Evolutionary conservation across 2,329 filamentous ascomycete genomes (phyloP), one percentile per base, ranked within the genome.

Genomic region (Aureobasidium vineae): DNA sequence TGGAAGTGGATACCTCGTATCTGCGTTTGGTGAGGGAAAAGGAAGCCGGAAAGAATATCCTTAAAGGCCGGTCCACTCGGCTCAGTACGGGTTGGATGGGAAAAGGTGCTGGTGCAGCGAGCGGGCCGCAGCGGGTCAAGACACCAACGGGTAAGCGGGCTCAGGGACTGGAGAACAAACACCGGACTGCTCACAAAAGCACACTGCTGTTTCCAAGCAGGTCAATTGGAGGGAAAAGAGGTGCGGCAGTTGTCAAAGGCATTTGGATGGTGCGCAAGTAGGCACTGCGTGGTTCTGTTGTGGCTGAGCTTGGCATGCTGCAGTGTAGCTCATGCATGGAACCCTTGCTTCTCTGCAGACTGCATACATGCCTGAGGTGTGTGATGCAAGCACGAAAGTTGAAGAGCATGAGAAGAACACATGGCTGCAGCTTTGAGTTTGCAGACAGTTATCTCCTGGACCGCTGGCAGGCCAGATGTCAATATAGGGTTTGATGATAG

Each of bases 241-340:
- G 23, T 19, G 57, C 43, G n/a, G 41, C 41, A 61, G n/a, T 38
- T 36, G 57, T 16, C 13, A 43, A 36, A 57, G 53, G 53, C 38
- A 31, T 40, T 57, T 13, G 23, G 28, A 11, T 11, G 8, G 11
- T 13, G 33, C 10, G 33, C 53, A 57, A 26, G 33, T 11, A 38
- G 45, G 26, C 11, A 21, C 54, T 33, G 54, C 19, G 53, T 21
- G 54, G 15, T 45, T 16, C 28, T 47, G 41, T 13, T 38, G 57
- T 47, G 31, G 57, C 57, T 36, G 28, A n/a, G 43, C 57, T 61
- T 61, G 57, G 57, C 57, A 21, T 45, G 21, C 38, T 61, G 43
- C 43, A 61, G 57, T 61, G 57, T 36, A 43, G 57, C 57, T 61
- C 57, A 61, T 61, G 57, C 57, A 61, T 38, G 28, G 31, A 33